Conservation (phyloP, 2,329 filamentous ascomycete genomes). For the Colletotrichum chrysophilum region DNA sequence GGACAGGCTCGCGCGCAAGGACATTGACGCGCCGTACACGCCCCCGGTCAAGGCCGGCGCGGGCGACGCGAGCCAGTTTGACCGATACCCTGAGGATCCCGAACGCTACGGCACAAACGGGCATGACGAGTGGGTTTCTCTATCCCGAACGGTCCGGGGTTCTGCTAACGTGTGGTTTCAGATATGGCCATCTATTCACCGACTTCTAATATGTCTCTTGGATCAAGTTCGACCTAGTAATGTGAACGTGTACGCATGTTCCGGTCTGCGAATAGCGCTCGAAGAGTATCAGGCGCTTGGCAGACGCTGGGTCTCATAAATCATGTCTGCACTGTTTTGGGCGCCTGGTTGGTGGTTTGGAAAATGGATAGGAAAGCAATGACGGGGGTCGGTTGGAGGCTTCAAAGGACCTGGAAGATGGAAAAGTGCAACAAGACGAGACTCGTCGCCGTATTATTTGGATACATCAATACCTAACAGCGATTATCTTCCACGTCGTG, state of each 20-base stretch:
- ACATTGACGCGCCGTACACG: slow-evolving; percentile 97
- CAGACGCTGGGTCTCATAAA: not conserved
- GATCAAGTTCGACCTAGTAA: not conserved
- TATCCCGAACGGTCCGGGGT: not conserved
- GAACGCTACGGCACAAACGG: slow-evolving; percentile 85
- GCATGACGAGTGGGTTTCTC: slow-evolving; percentile 79
- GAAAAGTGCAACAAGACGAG: slow-evolving; percentile 15
- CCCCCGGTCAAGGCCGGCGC: slow-evolving; percentile 93
- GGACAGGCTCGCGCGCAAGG: slow-evolving; percentile 92
- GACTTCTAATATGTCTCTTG: slow-evolving; percentile 64
- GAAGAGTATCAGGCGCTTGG: slow-evolving; percentile 9
- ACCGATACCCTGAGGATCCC: slow-evolving; percentile 96
- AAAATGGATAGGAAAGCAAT: slow-evolving; percentile 14
- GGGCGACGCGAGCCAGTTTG: slow-evolving; percentile 96
- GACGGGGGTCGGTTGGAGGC: not conserved
- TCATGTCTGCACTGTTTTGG: slow-evolving; percentile 17
- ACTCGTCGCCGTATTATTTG: slow-evolving; percentile 16
- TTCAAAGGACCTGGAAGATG: slow-evolving; percentile 9
- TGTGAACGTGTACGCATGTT: not conserved
- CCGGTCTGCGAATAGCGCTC: not conserved
- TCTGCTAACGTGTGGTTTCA: slow-evolving; percentile 35
- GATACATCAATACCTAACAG: slow-evolving; percentile 23
- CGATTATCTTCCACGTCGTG: slow-evolving; percentile 9
- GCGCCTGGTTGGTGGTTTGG: slow-evolving; percentile 15
- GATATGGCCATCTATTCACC: slow-evolving; percentile 75